Conservation (phyloP, 345 rosid genomes). For the Brassica carinata region DNA sequence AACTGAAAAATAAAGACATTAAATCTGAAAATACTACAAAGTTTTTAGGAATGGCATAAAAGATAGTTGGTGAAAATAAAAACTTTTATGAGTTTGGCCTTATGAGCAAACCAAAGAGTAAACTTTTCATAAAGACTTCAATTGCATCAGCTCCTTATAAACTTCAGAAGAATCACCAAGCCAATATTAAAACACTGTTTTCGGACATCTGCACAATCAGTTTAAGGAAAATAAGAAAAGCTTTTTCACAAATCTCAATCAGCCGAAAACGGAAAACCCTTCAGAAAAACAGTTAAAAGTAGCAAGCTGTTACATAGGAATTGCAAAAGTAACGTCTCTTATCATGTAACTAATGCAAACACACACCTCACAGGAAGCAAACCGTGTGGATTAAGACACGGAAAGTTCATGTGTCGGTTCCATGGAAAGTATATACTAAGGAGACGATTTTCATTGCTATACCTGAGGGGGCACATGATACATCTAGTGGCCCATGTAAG, state of each 20-base stretch:
- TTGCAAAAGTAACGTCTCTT: conserved; percentile 6
- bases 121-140: conserved; percentile 68
- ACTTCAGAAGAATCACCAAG: conserved; percentile 89
- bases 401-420: conserved; percentile 5
- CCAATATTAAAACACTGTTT: conserved; percentile 77
- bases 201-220: conserved; percentile 85
- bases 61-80: conserved; percentile 4
- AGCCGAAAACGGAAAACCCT: conserved; percentile 28
- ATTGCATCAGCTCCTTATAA: conserved; percentile 78
- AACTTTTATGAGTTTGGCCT: conserved; percentile 62
- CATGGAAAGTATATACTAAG: neutral
- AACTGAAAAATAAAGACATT: conserved; percentile 26
- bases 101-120: conserved; percentile 53
- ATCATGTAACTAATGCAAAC: conserved; percentile 11
- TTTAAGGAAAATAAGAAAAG: conserved; percentile 49
- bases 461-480: conserved; percentile 39
- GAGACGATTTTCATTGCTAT: conserved; percentile 6
- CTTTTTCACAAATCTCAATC: conserved; percentile 36
- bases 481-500: conserved; percentile 74
- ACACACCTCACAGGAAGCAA: neutral
- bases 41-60: conserved; percentile 32
- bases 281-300: conserved; percentile 32
- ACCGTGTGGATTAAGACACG: neutral
- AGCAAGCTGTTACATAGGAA: neutral
- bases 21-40: conserved; percentile 38